Evolutionary conservation across 148 eudicot species (phyloP), one percentile per base, ranked within the genome.

Genomic region (Camellia japonica): DNA sequence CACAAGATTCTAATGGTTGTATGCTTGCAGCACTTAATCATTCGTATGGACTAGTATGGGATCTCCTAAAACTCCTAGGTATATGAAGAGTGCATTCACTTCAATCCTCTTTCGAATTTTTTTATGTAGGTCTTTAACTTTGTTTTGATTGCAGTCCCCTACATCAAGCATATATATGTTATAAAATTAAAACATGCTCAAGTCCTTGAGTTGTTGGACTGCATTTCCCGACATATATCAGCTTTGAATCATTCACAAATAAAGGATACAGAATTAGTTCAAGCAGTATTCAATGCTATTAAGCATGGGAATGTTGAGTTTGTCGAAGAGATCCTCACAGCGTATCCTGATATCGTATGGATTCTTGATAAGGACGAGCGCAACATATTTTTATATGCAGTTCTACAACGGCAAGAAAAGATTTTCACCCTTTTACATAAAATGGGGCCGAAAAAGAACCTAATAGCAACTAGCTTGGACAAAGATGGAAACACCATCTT

Each of bases 321-420:
- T 44, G 77, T 80, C 1, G 8, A 9, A 19, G 83, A 67, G 7
- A 66, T 80, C 65, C 30, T 80, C 3, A 66, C 61, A 44, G 71
- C 47, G 19, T 52, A 65, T 19, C 79, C 83, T 30, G 83, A 80
- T 16, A 65, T 75, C 14, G 38, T 80, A 23, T 68, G 83, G 83
- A 51, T 38, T 41, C 3, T 42, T 3, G 83, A 80, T 56, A 59
- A 58, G 38, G 77, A 43, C 11, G n/a, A 42, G 3, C 70, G 74
- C 30, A 80, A 77, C 49, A 75, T 80, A 14, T 80, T 80, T 58
- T 43, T 63, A 20, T 6, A 66, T 46, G 83, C 83, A 66, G 68
- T 80, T 63, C 16, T 74, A 7, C 67, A 74, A 12, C 73, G 83
- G 7, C 79, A 75, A 67, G 74, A 75, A 70, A 75, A 74, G 59